Conservation (phyloP, 83 land plant genomes). For the Picea abies region DNA sequence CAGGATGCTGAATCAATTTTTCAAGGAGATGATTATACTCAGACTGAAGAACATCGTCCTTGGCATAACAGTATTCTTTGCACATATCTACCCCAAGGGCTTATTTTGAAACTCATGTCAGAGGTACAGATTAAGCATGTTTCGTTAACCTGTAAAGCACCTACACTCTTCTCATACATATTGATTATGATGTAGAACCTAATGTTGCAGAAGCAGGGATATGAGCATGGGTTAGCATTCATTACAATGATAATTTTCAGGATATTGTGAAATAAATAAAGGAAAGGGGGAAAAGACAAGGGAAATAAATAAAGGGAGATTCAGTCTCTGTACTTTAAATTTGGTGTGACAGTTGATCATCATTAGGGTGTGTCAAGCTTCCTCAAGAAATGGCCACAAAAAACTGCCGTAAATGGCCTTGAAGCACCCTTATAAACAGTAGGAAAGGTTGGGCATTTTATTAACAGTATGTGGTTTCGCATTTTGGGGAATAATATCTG, state of each 20-base stretch:
- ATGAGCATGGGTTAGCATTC: neutral
- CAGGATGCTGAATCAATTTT: slow-evolving; percentile 23
- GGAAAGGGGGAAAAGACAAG: neutral
- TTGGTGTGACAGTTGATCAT: too few relatives aligned
- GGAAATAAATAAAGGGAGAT: neutral
- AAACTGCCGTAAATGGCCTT: neutral
- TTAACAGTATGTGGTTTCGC: neutral
- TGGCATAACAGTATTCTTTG: slow-evolving; percentile 48
- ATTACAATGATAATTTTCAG: neutral
- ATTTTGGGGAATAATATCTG: neutral
- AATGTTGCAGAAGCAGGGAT: too few relatives aligned
- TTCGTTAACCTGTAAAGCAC: neutral
- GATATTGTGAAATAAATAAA: neutral
- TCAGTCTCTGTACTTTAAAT: neutral
- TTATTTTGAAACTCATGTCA: slow-evolving; percentile 50
- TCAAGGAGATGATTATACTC: too few relatives aligned
- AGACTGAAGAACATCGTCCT: slow-evolving; percentile 24
- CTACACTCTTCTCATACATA: neutral
- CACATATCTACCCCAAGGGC: slow-evolving; percentile 49
- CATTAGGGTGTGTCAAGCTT: neutral
- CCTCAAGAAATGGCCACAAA: neutral
- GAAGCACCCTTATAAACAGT: too few relatives aligned
- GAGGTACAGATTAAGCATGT: slow-evolving; percentile 33
- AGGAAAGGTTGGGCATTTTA: neutral
- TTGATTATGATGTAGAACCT: neutral